Evolutionary conservation across 768 basidiomycete genomes (phyloP).

Genomic region (Tremella yokohamensis): DNA sequence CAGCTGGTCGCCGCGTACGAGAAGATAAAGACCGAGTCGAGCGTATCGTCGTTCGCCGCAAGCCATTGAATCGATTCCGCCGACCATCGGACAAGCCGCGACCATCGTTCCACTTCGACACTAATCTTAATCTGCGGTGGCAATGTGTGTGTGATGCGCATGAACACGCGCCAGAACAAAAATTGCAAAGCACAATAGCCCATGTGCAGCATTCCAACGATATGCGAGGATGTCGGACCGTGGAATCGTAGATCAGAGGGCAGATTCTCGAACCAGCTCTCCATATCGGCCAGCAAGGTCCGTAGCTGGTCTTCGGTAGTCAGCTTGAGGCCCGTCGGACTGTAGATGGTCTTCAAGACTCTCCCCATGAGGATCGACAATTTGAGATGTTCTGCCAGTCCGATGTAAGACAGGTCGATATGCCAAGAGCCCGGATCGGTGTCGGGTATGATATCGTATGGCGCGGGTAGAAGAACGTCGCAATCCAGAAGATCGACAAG

Average conservation of each 20-base stretch:
- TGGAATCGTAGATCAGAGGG: constrained; percentile 74
- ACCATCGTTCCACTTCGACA: constrained; percentile 76
- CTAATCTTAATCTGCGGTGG: constrained; percentile 85
- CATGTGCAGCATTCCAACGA: constrained; percentile 78
- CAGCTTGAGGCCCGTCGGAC: constrained; percentile 80
- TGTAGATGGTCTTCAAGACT: constrained; percentile 89
- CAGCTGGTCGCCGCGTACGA: constrained; percentile 84
- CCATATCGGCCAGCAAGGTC: constrained; percentile 50
- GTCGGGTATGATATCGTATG: constrained; percentile 60
- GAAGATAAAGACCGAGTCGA: constrained; percentile 82
- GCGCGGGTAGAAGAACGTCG: constrained; percentile 86
- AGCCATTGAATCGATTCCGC: constrained; percentile 87
- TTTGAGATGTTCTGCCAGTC: constrained; percentile 71
- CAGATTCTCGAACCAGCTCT: constrained; percentile 72
- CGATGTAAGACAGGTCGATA: constrained; percentile 29
- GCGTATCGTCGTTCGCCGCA: constrained; percentile 69
- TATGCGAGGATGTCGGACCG: constrained; percentile 64
- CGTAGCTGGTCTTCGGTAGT: constrained; percentile 77
- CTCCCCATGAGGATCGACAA: constrained; percentile 86
- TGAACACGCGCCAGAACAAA: constrained; percentile 98
- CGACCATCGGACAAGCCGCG: constrained; percentile 65
- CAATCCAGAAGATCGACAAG: constrained; percentile 98
- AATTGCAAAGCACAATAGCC: constrained; percentile 85
- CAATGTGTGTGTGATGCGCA: constrained; percentile 91
- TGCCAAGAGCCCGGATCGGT: constrained; percentile 58